phyloP scores from a whole-genome alignment of 202 grass and related monocot species.

The Setaria viridis region DNA sequence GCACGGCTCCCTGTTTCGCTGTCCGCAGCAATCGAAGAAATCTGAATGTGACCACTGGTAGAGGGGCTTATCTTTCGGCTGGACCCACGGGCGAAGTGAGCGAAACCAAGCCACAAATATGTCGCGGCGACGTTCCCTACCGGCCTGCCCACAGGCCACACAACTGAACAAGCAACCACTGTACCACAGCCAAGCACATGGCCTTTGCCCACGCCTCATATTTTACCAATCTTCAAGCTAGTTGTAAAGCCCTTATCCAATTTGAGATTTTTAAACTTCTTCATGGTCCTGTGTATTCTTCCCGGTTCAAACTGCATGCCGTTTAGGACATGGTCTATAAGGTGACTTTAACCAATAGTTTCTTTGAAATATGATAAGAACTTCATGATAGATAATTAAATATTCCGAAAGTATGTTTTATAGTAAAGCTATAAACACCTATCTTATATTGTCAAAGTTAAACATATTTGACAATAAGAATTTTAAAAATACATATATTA shows the following conservation, averaged over 20 bases:
- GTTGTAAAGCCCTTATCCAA: too few relatives aligned
- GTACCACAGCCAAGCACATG: constrained; percentile 6
- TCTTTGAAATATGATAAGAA: too few relatives aligned
- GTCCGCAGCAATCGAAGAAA: constrained; percentile 21
- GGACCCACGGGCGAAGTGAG: constrained; percentile 27
- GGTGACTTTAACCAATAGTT: too few relatives aligned
- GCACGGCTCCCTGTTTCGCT: background rate
- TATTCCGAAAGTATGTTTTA: too few relatives aligned
- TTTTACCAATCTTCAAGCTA: background rate
- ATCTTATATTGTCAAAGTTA: too few relatives aligned
- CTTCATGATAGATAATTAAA: too few relatives aligned
- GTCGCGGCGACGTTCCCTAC: background rate
- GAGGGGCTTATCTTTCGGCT: constrained; percentile 56
- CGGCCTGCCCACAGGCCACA: background rate
- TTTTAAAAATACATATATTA: too few relatives aligned
- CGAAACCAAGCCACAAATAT: constrained; percentile 44
- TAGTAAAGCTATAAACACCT: too few relatives aligned
- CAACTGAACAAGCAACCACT: background rate
- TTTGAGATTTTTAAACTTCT: background rate
- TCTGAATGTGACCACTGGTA: constrained; percentile 49
- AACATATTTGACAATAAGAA: too few relatives aligned
- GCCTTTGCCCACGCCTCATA: background rate
- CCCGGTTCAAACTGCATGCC: too few relatives aligned
- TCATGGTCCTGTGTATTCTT: too few relatives aligned
- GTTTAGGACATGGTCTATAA: too few relatives aligned